A percentile compares a stretch with the other conserved stretches of the same genome.
Evolutionary conservation across 23 red algal genomes (phyloP).

Genomic region (Porphyridium purpureum): DNA sequence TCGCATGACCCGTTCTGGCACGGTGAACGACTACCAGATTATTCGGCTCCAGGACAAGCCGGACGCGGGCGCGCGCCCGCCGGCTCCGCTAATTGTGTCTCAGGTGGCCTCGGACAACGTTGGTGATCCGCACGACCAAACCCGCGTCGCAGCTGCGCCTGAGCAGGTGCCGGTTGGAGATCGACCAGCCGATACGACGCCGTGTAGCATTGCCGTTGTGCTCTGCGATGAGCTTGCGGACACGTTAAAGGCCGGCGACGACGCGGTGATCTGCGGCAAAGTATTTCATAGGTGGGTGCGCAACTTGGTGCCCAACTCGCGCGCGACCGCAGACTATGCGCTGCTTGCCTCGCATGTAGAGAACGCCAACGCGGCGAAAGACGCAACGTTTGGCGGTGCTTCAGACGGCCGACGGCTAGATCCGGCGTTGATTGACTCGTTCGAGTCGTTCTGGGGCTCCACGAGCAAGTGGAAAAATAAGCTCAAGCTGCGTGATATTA

Average conservation of each 20-base stretch:
- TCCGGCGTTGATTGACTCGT: constrained; percentile 81
- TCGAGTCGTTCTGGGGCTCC: constrained; percentile 24
- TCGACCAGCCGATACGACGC: not conserved
- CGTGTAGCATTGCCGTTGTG: constrained; percentile 6
- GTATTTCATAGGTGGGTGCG: constrained; percentile 64
- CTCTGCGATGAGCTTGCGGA: constrained; percentile 87
- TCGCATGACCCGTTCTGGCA: not conserved
- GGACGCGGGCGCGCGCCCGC: not conserved
- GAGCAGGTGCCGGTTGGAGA: not conserved
- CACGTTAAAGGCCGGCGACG: constrained; percentile 85
- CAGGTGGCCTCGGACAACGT: not conserved
- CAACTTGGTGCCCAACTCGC: too few relatives aligned
- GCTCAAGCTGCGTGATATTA: not conserved
- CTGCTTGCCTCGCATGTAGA: not conserved
- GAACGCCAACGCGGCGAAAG: not conserved
- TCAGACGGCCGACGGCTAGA: constrained; percentile 12
- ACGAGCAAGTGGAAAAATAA: constrained; percentile 71
- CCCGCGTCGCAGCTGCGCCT: not conserved
- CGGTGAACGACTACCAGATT: not conserved
- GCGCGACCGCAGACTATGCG: too few relatives aligned
- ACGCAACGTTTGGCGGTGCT: not conserved
- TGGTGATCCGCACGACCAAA: not conserved
- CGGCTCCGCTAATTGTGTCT: not conserved
- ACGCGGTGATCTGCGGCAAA: constrained; percentile 50
- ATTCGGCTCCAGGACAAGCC: not conserved